These are phyloP conservation scores for Metrosideros polymorpha DNA, from an alignment of 441 rosid species.

Conservation along the genomic window DNA sequence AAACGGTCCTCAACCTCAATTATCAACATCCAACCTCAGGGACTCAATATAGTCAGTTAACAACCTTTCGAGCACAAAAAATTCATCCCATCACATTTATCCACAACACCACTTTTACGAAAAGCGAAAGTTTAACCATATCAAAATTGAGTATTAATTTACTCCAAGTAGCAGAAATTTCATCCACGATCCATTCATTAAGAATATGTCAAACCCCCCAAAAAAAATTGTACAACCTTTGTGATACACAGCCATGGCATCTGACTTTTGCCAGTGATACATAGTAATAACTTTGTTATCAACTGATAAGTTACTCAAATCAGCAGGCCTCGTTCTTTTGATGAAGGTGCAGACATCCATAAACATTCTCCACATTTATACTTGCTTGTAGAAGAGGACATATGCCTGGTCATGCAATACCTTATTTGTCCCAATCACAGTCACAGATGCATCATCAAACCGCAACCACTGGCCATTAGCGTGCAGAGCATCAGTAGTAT, in stretches of 20 bases:
- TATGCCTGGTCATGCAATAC: slow-evolving; percentile 93
- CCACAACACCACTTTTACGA: background rate
- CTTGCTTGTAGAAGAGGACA: slow-evolving; percentile 83
- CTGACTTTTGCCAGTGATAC: background rate
- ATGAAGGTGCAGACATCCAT: background rate
- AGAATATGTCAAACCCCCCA: background rate
- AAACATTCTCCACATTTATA: slow-evolving; percentile 22
- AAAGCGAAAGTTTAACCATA: background rate
- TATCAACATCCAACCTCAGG: background rate
- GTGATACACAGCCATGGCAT: background rate
- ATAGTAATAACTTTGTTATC: background rate
- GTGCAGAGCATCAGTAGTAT: slow-evolving; percentile 71
- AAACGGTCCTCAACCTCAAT: background rate
- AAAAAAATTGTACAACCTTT: background rate
- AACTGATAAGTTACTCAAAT: background rate
- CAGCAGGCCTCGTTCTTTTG: background rate
- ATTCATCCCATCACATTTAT: background rate
- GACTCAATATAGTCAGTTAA: background rate
- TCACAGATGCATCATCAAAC: slow-evolving; percentile 81
- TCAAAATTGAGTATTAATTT: background rate
- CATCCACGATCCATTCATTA: background rate
- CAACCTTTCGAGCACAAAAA: background rate
- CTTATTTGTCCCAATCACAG: slow-evolving; percentile 47
- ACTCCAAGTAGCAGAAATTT: background rate
- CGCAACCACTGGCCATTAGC: slow-evolving; percentile 76